Percentiles rank a stretch among this genome's conserved stretches.
Conservation (phyloP, 2,329 filamentous ascomycete species). For the Dactylonectria macrodidyma region DNA sequence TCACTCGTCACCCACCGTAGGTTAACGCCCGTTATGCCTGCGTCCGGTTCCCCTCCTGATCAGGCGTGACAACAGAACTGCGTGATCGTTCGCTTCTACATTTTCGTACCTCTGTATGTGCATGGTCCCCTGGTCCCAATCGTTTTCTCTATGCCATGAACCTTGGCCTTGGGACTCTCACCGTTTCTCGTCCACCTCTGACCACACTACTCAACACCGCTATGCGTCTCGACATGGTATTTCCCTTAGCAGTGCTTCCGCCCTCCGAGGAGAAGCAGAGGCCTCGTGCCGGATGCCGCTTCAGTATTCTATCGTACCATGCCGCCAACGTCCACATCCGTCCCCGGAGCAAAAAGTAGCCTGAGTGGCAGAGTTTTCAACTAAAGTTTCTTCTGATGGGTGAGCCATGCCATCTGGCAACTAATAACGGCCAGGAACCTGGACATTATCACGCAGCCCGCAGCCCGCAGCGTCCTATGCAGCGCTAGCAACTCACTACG, state of each 20-base stretch:
- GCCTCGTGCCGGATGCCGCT: slow-evolving; percentile 25
- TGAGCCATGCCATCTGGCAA: slow-evolving; percentile 1
- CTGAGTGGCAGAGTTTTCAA: slow-evolving; percentile 21
- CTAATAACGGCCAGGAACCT: slow-evolving; percentile 18
- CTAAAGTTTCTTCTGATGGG: slow-evolving; percentile 22
- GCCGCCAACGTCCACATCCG: slow-evolving; percentile 9
- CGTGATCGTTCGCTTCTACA: slow-evolving; percentile 13
- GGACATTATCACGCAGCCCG: slow-evolving; percentile 2
- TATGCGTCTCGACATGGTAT: slow-evolving; percentile 22
- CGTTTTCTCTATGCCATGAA: slow-evolving; percentile 10
- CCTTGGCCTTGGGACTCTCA: slow-evolving; percentile 16
- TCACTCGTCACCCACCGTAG: not conserved
- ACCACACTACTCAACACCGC: slow-evolving; percentile 13
- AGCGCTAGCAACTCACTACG: too few relatives aligned
- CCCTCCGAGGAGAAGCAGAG: slow-evolving; percentile 8
- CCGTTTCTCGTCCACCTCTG: slow-evolving; percentile 25
- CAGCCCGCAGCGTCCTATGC: not conserved
- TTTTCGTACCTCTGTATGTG: slow-evolving; percentile 6
- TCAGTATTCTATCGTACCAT: slow-evolving; percentile 19
- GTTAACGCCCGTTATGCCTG: slow-evolving; percentile 1
- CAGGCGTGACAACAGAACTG: slow-evolving; percentile 21
- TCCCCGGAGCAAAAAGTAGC: slow-evolving; percentile 9
- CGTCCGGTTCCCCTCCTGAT: slow-evolving; percentile 14
- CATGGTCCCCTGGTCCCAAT: slow-evolving; percentile 9
- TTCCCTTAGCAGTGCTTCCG: slow-evolving; percentile 23